Conservation (phyloP, 1,139 yeast genomes). For the Saccharomyces hybrid region DNA sequence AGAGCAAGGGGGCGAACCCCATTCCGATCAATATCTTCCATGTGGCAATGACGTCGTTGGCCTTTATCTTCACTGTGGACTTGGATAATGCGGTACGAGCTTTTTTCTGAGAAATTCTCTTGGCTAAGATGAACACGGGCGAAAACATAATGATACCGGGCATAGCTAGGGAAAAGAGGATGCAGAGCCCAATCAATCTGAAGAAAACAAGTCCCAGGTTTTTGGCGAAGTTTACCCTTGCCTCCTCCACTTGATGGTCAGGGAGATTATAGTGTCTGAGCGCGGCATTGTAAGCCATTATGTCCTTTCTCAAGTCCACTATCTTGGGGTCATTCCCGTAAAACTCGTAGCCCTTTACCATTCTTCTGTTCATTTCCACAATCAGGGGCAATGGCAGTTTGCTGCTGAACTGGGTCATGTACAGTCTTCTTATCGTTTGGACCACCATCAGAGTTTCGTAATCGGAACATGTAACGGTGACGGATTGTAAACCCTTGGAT, state of each 20-base stretch:
- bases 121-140: slow-evolving; percentile 80
- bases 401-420: slow-evolving; percentile 64
- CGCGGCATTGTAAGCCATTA: slow-evolving; percentile 59
- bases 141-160: slow-evolving; percentile 83
- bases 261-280: slow-evolving; percentile 67
- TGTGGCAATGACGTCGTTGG: slow-evolving; percentile 88
- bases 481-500: slow-evolving; percentile 73
- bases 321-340: slow-evolving; percentile 68
- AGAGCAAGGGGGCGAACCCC: slow-evolving; percentile 82
- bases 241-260: slow-evolving; percentile 81
- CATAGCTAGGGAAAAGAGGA: slow-evolving; percentile 55
- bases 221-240: slow-evolving; percentile 43
- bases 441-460: slow-evolving; percentile 87
- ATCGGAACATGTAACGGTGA: slow-evolving; percentile 87
- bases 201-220: slow-evolving; percentile 44
- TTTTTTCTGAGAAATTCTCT: slow-evolving; percentile 60
- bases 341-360: slow-evolving; percentile 70
- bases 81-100: slow-evolving; percentile 77
- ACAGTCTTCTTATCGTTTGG: slow-evolving; percentile 88
- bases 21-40: slow-evolving; percentile 90
- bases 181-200: slow-evolving; percentile 46
- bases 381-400: slow-evolving; percentile 73
- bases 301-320: slow-evolving; percentile 49
- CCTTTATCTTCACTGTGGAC: slow-evolving; percentile 83
- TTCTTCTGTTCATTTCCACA: slow-evolving; percentile 82